Percentiles rank a stretch among this genome's conserved stretches.
Conservation (phyloP, 345 rosid species). For the Gossypium bickii region DNA sequence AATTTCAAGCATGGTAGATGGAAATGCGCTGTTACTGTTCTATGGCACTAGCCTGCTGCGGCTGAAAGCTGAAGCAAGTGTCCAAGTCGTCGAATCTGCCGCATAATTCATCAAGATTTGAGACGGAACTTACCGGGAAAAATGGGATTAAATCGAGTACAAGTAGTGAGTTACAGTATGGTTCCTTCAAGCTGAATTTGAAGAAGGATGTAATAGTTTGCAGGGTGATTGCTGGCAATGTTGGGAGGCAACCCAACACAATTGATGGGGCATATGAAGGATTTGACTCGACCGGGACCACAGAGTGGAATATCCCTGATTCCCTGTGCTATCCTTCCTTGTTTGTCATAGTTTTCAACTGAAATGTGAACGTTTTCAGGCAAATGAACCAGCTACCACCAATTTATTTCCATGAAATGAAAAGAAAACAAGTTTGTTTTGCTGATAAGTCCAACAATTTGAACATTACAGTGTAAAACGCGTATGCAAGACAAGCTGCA, state of each 20-base stretch:
- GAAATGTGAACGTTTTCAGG: conserved; percentile 16
- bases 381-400: neutral
- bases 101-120: conserved; percentile 32
- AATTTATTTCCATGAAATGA: neutral
- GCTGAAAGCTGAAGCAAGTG: conserved; percentile 19
- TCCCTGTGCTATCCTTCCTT: neutral
- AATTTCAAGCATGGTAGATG: conserved; percentile 43
- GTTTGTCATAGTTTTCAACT: conserved; percentile 44
- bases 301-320: neutral
- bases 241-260: conserved; percentile 7
- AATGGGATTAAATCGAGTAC: conserved; percentile 32
- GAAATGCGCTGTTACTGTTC: conserved; percentile 46
- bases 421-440: no score
- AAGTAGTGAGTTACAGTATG: conserved; percentile 27
- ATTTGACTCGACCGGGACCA: conserved; percentile 13
- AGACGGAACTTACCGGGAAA: conserved; percentile 20
- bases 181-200: conserved; percentile 17
- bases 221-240: conserved; percentile 33
- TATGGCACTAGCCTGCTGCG: conserved; percentile 41
- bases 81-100: conserved; percentile 37
- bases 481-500: neutral
- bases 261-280: conserved; percentile 20
- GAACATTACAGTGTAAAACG: neutral
- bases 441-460: neutral
- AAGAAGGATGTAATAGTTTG: conserved; percentile 38